Percentiles rank a stretch among this genome's conserved stretches.
These are phyloP conservation scores for Paradendryphiella salina DNA, from an alignment of 2,329 filamentous ascomycete genomes.

Conservation along the genomic window DNA sequence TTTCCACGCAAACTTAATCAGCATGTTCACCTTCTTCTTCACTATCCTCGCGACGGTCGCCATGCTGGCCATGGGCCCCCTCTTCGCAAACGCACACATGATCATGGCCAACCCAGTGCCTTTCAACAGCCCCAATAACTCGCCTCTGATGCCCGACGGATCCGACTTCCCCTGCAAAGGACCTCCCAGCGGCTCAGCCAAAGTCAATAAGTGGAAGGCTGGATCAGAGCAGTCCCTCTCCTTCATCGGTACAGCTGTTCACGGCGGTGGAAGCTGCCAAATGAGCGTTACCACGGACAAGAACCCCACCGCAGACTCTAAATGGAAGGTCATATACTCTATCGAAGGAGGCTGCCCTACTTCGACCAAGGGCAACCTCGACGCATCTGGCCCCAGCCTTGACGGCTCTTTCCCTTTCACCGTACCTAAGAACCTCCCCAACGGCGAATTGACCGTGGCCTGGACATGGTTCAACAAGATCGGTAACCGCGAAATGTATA, in stretches of 20 bases:
- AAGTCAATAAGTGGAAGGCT: conserved; percentile 64
- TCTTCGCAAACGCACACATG: conserved; percentile 71
- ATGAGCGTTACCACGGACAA: conserved; percentile 77
- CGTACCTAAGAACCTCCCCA: conserved; percentile 71
- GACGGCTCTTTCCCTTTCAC: conserved; percentile 29
- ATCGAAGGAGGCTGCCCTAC: conserved; percentile 81
- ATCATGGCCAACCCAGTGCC: conserved; percentile 70
- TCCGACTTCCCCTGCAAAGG: conserved; percentile 81
- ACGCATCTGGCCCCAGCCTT: conserved; percentile 46
- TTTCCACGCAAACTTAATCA: conserved; percentile 15
- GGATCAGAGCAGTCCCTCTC: conserved; percentile 64
- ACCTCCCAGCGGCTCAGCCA: conserved; percentile 47
- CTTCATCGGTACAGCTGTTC: conserved; percentile 73
- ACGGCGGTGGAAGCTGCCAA: conserved; percentile 92
- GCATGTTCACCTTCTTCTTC: conserved; percentile 10
- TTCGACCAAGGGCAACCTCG: conserved; percentile 10
- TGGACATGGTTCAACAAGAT: conserved; percentile 93
- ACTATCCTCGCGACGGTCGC: conserved; percentile 19
- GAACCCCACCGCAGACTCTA: conserved; percentile 65
- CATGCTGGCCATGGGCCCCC: conserved; percentile 54
- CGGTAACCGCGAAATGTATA: conserved; percentile 93
- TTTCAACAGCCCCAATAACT: conserved; percentile 60
- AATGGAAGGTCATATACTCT: conserved; percentile 87
- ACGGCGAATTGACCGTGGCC: conserved; percentile 75
- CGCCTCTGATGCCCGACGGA: conserved; percentile 62